Evolutionary conservation across 176 grass and related monocot species (phyloP), one percentile per base, ranked within the genome.

Genomic region (Oryza glumipatula): DNA sequence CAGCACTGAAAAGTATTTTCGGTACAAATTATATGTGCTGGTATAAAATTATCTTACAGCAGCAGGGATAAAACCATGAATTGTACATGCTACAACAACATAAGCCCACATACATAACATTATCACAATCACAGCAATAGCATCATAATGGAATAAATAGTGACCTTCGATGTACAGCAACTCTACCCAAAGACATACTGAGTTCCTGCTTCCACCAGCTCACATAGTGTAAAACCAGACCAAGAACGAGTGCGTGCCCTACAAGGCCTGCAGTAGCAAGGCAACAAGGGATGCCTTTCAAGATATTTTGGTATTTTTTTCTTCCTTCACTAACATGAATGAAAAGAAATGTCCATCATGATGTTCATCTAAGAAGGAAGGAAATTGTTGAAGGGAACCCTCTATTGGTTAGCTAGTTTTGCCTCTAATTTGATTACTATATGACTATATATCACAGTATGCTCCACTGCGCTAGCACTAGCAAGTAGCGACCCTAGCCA

Each of bases 111-210:
- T 76, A 10, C 24, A 82, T 60, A 69, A 67, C 22, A 33, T 3
- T 13, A 74, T 84, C 26, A 60, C 23, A 60, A 21, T 4, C 70
- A 47, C 35, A 39, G 48, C 22, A 32, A 3, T 33, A 76, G 30
- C 32, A 88, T 23, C 16, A 39, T 67, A 67, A 58, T 23, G n/a
- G n/a, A 9, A n/a, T 22, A 23, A 63, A 23, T 45, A 79, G n/a
- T 66, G 65, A 6, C 69, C 67, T 88, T 72, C 46, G 64, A 73
- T 67, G 86, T 58, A 67, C 35, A 66, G 73, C 38, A 63, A 68
- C 72, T 69, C 61, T 21, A 81, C 23, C 44, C 82, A 84, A 28
- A 51, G 32, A 66, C 26, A 15, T 83, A 73, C 45, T 67, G 58
- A 56, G 58, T 39, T 10, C 26, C 52, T 65, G 41, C 7, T 72